Evolutionary conservation across 2,329 filamentous ascomycete genomes (phyloP), one percentile per base, ranked within the genome.

Genomic region (Diaporthe sp.): DNA sequence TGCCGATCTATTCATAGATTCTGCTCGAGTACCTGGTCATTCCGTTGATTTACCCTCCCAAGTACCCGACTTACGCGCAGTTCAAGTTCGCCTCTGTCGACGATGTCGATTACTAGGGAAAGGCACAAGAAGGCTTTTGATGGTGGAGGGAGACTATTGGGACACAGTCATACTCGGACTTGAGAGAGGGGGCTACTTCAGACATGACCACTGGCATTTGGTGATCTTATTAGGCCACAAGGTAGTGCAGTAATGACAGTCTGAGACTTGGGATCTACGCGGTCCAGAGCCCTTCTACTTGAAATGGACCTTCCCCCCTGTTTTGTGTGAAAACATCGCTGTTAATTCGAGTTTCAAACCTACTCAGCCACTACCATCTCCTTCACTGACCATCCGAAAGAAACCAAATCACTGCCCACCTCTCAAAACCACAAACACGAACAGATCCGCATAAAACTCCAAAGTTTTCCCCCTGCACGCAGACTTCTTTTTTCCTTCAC

Each of bases 41-140:
- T 7, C 6, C 57, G 13, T 2, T n/a, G 0, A 66, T 66, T 9
- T 72, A 28, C 28, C 71, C 71, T 33, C 71, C 71, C 10, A n/a
- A 35, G n/a, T 67, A 72, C 52, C 71, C 71, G 25, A 22, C 35
- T 5, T n/a, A n/a, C 6, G 30, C 40, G 6, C 58, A 66, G 19
- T 72, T 72, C 58, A 72, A 67, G 45, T 72, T 72, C 25, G 50
- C 58, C 47, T n/a, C 47, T 52, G 58, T 35, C 71, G 57, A 55
- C 71, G 42, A 54, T 19, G 71, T 55, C 47, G 71, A 54, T 4
- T 52, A 38, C 22, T 7, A 6, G 15, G 30, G 30, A 25, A 10
- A 6, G 5, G 8, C 45, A 28, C 22, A 10, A 47, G 12, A 19
- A 2, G 17, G 9, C 22, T 50, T 2, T 4, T 30, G 12, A 33